Evolutionary conservation across 2,329 filamentous ascomycete species (phyloP).

Genomic region (Helminthosporium solani): DNA sequence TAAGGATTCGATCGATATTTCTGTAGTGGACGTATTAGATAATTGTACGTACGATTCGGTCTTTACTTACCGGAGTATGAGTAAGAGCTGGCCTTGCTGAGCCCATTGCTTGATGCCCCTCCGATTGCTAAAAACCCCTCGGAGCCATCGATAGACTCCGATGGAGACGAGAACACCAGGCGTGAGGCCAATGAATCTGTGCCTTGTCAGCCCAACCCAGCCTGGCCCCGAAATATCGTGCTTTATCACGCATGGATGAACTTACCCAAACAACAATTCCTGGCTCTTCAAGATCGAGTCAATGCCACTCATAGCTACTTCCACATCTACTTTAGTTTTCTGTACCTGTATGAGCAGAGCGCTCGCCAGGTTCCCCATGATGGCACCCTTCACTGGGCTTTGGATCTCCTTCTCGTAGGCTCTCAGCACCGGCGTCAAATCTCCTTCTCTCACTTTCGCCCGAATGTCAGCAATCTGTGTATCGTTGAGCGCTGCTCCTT

Average conservation of each 20-base stretch:
- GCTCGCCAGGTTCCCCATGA: slow-evolving; percentile 83
- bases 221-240: too few relatives aligned
- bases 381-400: slow-evolving; percentile 75
- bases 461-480: slow-evolving; percentile 72
- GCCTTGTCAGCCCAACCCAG: slow-evolving; percentile 7
- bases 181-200: slow-evolving; percentile 85
- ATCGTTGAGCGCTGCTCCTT: slow-evolving; percentile 63
- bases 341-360: slow-evolving; percentile 94
- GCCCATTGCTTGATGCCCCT: slow-evolving; percentile 65
- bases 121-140: slow-evolving; percentile 67
- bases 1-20: slow-evolving; percentile 74
- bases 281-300: slow-evolving; percentile 93
- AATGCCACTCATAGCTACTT: slow-evolving; percentile 93
- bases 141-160: slow-evolving; percentile 70
- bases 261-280: slow-evolving; percentile 81
- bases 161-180: slow-evolving; percentile 88
- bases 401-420: slow-evolving; percentile 90
- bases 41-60: neutral
- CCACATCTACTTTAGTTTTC: slow-evolving; percentile 98
- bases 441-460: slow-evolving; percentile 81
- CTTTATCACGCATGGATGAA: neutral
- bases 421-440: slow-evolving; percentile 85
- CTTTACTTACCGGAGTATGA: slow-evolving; percentile 64
- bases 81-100: slow-evolving; percentile 68
- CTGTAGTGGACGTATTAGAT: slow-evolving; percentile 29